Base-by-base conservation (phyloP, 345 rosid species). In the Cardamine occulta region DNA sequence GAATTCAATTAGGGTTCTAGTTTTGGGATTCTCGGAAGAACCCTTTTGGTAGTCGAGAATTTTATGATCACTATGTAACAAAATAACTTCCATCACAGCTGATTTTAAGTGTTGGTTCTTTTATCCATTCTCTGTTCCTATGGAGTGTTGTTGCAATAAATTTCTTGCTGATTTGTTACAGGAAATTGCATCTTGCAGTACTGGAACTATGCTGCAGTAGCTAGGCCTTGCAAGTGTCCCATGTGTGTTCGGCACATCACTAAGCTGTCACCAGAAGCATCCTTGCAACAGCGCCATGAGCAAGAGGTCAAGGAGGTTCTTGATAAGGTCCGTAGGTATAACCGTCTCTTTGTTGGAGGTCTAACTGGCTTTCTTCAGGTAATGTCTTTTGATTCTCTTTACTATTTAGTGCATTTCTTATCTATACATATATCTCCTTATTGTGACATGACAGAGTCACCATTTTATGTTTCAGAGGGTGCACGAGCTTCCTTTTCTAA, bases 151-250 rank as follows among this genome's bases (percentile, higher is more conserved):
- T 28, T 63, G n/a, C 48, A 34, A 12, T 35, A 39, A 21, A 23
- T 0, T 8, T 8, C 3, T 47, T 19, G 26, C 35, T 76, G 75
- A 70, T 23, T 54, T 48, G 11, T 6, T 75, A 80, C 85, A 93
- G 98, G 85, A 12, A 83, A 74, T 56, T 93, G 97, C 82, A 90
- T 93, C 69, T 76, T 93, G 88, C 95, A 87, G 81, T 88, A 82
- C 65, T 93, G 98, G 98, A 93, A 84, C 77, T 93, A 93, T 63
- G 85, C 86, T 47, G 86, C 95, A 24, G 82, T 88, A 45, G 82
- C 96, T 19, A 86, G 63, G 68, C 95, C 95, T 66, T 91, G 97
- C 75, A 93, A 91, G 84, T 93, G 97, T 70, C 98, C 98, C 26
- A 85, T 90, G 97, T 93, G 98, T 73, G 78, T 88, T 51, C 71